Percentiles rank a stretch among this genome's conserved stretches.
phyloP scores from a whole-genome alignment of 2,329 filamentous ascomycete species.

The Myriosclerotinia duriaeana region DNA sequence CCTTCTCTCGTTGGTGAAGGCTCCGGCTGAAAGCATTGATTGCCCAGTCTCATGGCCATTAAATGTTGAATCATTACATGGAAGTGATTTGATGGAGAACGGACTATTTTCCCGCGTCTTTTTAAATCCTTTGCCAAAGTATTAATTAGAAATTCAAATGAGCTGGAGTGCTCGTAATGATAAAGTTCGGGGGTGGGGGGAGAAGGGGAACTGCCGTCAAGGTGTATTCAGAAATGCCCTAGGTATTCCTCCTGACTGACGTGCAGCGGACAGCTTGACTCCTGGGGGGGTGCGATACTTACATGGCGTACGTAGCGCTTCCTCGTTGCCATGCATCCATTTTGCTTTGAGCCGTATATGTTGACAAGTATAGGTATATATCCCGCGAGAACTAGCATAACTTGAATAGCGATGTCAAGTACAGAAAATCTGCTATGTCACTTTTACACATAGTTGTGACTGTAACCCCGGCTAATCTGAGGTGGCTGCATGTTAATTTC shows the following conservation, averaged over 20 bases:
- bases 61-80: background rate
- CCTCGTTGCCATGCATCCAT: background rate
- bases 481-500: constrained; percentile 4
- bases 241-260: background rate
- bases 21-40: background rate
- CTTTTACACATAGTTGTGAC: background rate
- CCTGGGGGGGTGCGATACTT: background rate
- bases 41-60: too few species aligned
- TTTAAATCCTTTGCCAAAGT: background rate
- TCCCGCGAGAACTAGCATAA: background rate
- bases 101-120: background rate
- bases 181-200: background rate
- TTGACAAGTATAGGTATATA: background rate
- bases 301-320: background rate
- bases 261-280: background rate
- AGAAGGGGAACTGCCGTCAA: too few species aligned
- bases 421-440: background rate
- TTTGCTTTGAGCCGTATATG: background rate
- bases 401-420: background rate
- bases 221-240: background rate
- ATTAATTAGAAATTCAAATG: background rate
- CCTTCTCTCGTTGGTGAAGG: background rate
- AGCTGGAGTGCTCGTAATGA: background rate
- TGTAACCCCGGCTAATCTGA: background rate
- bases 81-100: background rate